phyloP scores from a whole-genome alignment of 495 filamentous ascomycete genomes.

The Pseudevernia furfuracea region DNA sequence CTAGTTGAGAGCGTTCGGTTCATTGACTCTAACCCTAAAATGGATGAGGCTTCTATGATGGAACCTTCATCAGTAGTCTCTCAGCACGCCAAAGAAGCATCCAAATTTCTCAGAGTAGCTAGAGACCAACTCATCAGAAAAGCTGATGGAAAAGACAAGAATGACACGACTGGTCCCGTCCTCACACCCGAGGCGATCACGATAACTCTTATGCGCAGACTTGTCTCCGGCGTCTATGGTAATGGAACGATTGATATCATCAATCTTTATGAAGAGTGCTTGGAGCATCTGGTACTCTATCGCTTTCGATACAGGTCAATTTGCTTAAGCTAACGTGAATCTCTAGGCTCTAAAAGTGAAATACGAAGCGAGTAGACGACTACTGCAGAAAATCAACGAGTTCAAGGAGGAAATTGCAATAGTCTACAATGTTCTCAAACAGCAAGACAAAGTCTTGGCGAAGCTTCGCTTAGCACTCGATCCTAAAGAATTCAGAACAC shows the following conservation, averaged over 20 bases:
- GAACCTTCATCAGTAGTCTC: neutral
- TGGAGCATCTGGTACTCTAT: constrained; percentile 17
- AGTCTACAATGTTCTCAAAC: constrained; percentile 7
- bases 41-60: too few relatives aligned
- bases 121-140: constrained; percentile 17
- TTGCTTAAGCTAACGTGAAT: neutral
- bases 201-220: constrained; percentile 12
- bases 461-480: constrained; percentile 10
- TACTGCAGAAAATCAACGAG: constrained; percentile 16
- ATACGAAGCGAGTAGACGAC: constrained; percentile 17
- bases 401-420: constrained; percentile 19
- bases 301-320: too few relatives aligned
- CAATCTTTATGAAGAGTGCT: constrained; percentile 14
- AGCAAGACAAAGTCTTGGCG: constrained; percentile 12
- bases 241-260: constrained; percentile 15
- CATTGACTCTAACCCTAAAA: too few relatives aligned
- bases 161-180: constrained; percentile 14
- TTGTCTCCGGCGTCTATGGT: constrained; percentile 7
- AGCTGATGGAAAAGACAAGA: constrained; percentile 10
- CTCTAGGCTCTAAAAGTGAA: constrained; percentile 17
- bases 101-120: constrained; percentile 9
- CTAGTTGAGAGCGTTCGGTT: constrained; percentile 9
- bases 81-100: constrained; percentile 4
- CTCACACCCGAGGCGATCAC: constrained; percentile 20
- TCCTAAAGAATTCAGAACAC: constrained; percentile 10